These are phyloP conservation scores for Xylariaceae sp. DNA, from an alignment of 2,329 filamentous ascomycete species.

Conservation along the genomic window DNA sequence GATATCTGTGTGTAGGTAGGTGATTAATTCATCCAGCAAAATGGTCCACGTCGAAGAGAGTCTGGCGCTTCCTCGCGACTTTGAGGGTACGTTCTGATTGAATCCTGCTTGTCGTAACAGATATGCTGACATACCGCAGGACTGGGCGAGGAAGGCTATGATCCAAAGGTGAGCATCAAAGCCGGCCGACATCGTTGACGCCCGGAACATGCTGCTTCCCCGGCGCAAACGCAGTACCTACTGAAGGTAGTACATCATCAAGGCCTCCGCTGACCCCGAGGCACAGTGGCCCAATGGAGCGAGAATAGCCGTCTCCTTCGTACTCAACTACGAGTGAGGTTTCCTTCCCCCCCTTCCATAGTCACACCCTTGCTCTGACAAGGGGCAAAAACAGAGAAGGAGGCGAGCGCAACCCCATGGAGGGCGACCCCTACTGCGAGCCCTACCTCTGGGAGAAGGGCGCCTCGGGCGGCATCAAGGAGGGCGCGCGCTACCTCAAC, in stretches of 20 bases:
- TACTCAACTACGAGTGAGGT: slow-evolving; percentile 20
- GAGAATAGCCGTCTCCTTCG: slow-evolving; percentile 18
- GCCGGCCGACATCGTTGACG: background rate
- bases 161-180: slow-evolving; percentile 7
- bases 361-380: background rate
- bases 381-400: slow-evolving; percentile 14
- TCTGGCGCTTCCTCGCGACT: slow-evolving; percentile 15
- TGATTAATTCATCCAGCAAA: background rate
- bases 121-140: slow-evolving; percentile 5
- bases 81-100: slow-evolving; percentile 15
- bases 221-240: background rate
- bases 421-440: slow-evolving; percentile 20
- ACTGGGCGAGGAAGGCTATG: slow-evolving; percentile 18
- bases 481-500: slow-evolving; percentile 16
- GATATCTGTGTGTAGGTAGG: no score
- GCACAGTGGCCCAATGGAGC: slow-evolving; percentile 18
- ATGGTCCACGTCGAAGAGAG: slow-evolving; percentile 14
- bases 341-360: background rate
- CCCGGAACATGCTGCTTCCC: background rate
- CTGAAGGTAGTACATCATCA: background rate
- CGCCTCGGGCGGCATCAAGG: slow-evolving; percentile 17
- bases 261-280: background rate
- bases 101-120: background rate
- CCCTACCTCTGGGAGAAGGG: slow-evolving; percentile 23
- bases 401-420: slow-evolving; percentile 21